These are phyloP conservation scores for Apiosordaria backusii DNA, from an alignment of 495 filamentous ascomycete species.

Conservation along the genomic window DNA sequence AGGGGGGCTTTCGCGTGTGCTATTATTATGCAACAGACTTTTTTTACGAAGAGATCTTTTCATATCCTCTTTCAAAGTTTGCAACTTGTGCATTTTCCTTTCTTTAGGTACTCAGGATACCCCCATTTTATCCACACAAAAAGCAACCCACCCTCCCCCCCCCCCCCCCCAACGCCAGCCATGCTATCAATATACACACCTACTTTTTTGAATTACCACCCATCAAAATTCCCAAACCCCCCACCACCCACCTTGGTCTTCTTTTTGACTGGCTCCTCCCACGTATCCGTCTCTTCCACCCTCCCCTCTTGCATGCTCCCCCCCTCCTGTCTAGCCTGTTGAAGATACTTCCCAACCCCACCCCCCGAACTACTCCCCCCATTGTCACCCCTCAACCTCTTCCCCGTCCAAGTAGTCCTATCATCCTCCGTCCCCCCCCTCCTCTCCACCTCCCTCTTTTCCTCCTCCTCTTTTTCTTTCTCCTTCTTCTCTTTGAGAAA, in stretches of 20 bases:
- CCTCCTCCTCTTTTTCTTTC: conserved; percentile 47
- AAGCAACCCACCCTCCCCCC: too few relatives aligned
- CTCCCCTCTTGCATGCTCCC: conserved; percentile 54
- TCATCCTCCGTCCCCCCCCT: conserved; percentile 69
- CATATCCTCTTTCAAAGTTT: too few relatives aligned
- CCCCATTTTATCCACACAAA: too few relatives aligned
- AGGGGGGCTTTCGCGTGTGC: too few relatives aligned
- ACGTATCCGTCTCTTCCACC: conserved; percentile 51
- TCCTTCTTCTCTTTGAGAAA: conserved; percentile 65
- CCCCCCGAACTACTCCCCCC: conserved; percentile 36
- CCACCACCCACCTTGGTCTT: conserved; percentile 63
- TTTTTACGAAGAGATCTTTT: too few relatives aligned
- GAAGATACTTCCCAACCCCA: conserved; percentile 76
- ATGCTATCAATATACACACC: too few relatives aligned
- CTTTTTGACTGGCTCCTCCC: conserved; percentile 70
- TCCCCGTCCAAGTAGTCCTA: conserved; percentile 86
- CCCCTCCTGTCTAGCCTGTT: conserved; percentile 6
- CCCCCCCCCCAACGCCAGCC: too few relatives aligned
- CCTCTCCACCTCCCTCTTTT: conserved; percentile 50
- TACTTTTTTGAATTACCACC: conserved; percentile 53
- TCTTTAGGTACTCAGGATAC: too few relatives aligned
- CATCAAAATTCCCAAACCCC: conserved; percentile 93
- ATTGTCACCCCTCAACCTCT: conserved; percentile 60
- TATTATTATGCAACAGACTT: too few relatives aligned
- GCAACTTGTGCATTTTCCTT: too few relatives aligned